Evolutionary conservation across 140 eudicot species (phyloP).

Genomic region (Bidens hawaiensis): DNA sequence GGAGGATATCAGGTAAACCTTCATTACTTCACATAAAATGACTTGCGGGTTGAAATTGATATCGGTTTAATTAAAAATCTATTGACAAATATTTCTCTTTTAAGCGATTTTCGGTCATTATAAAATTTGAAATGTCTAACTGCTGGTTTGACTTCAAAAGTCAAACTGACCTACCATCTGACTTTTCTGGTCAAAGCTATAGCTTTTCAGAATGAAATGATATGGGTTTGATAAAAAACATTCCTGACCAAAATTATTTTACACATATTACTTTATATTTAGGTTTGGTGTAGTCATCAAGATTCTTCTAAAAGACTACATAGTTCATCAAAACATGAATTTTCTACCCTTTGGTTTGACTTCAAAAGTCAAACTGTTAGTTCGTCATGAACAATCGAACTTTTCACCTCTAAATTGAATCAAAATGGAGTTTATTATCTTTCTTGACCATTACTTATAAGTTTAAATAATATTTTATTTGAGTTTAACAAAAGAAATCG

Average conservation of each 20-base stretch:
- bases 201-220: neutral
- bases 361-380: too few relatives aligned
- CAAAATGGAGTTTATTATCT: too few relatives aligned
- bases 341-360: too few relatives aligned
- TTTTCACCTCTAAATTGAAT: too few relatives aligned
- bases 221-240: neutral
- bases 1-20: slow-evolving; percentile 27
- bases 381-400: too few relatives aligned
- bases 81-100: neutral
- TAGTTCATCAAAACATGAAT: too few relatives aligned
- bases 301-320: too few relatives aligned
- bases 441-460: too few relatives aligned
- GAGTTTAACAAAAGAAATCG: neutral
- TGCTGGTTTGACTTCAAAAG: neutral
- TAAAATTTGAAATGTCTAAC: neutral
- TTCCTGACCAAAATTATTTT: neutral
- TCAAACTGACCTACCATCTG: neutral
- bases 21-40: slow-evolving; percentile 6
- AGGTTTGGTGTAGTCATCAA: too few relatives aligned
- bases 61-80: neutral
- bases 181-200: neutral
- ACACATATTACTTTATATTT: too few relatives aligned
- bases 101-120: neutral
- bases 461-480: too few relatives aligned
- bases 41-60: neutral